These are phyloP conservation scores for Cadophora sp. DNA, from an alignment of 2,329 filamentous ascomycete genomes.

Conservation along the genomic window DNA sequence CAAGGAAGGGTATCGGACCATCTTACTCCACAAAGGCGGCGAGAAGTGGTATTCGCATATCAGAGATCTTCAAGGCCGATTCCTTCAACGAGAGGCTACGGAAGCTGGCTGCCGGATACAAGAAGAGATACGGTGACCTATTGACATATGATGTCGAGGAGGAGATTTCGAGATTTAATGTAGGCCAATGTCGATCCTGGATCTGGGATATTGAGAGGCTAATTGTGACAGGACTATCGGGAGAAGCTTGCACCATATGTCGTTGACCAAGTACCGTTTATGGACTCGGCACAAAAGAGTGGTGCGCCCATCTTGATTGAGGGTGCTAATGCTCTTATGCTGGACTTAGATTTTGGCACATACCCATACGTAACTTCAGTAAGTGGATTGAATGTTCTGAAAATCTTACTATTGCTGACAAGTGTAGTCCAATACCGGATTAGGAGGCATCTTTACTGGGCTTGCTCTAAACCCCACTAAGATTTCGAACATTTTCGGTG, in stretches of 20 bases:
- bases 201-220: not conserved
- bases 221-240: conserved; percentile 52
- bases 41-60: conserved; percentile 69
- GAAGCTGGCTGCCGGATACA: conserved; percentile 63
- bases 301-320: conserved; percentile 70
- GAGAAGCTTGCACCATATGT: conserved; percentile 64
- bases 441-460: conserved; percentile 67
- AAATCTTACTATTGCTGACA: not conserved
- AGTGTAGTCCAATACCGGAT: conserved; percentile 55
- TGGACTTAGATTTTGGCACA: conserved; percentile 62
- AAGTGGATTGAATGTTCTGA: conserved; percentile 1
- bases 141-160: conserved; percentile 71
- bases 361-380: conserved; percentile 54
- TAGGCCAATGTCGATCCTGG: conserved; percentile 32
- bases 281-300: conserved; percentile 64
- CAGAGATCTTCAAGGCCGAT: conserved; percentile 71
- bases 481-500: conserved; percentile 67
- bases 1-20: conserved; percentile 57
- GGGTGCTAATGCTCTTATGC: conserved; percentile 71
- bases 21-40: conserved; percentile 66
- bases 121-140: conserved; percentile 72
- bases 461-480: conserved; percentile 65
- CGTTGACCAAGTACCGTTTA: conserved; percentile 68
- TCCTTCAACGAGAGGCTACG: conserved; percentile 71
- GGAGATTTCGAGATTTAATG: conserved; percentile 67